Base-by-base conservation (phyloP, 345 rosid genomes). In the Triadica sebifera region DNA sequence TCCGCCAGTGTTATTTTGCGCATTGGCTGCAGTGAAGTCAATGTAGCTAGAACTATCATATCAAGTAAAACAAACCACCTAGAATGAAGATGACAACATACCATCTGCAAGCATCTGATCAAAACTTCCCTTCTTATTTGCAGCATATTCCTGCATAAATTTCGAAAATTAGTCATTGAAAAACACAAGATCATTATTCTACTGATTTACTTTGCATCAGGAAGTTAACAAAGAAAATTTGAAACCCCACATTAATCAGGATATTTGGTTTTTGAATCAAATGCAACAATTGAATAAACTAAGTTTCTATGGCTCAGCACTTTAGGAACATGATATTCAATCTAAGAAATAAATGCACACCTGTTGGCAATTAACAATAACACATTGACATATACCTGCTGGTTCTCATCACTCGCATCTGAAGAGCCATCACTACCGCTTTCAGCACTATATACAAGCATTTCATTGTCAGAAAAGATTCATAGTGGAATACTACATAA, bases 341-440 rank as follows among this genome's bases (percentile, higher is more conserved):
- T n/a, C 50, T 39, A 38, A 22, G 53, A 67, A 24, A 70, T 29
- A 59, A 15, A 46, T 6, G 53, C 52, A 51, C 38, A 52, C 13
- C 13, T 46, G 34, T 29, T 17, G 1, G 53, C 12, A 63, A 53
- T 9, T 7, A 67, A 34, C 2, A 55, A 8, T 13, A 24, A 62
- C 25, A 13, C 8, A 45, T 70, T 16, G 34, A 61, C 67, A 46
- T 24, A 71, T 84, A 92, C 98, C 90, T 87, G 92, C 51, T 85
- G 93, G 70, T 87, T 85, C 72, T 93, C 97, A 52, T 87, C 94
- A 62, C 88, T 91, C 78, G 81, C 96, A 75, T 91, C 96, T 69
- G 98, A 91, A 60, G 99, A 90, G 70, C 97, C 99, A 56, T 88
- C 99, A 37, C 92, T 89, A n/a, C 87, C 94, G 77, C 92, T 95